Conservation (phyloP, 371 early-diverging fungal species). For the Dichotomocladium elegans region DNA sequence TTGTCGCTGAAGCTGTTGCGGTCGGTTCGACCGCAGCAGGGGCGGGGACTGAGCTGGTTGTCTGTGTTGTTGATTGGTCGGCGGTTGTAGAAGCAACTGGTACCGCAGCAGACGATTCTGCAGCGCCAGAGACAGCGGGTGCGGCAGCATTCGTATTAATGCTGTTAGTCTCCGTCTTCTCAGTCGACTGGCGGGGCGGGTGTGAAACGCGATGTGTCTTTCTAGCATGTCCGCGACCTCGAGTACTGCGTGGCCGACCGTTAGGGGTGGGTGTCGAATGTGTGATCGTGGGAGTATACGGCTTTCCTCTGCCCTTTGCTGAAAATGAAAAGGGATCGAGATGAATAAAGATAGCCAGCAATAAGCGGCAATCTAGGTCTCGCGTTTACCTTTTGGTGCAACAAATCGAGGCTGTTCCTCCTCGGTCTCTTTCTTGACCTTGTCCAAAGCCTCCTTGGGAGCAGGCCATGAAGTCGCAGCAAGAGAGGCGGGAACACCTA, state of each 20-base stretch:
- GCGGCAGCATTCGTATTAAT: not conserved
- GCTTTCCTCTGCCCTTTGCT: conserved; percentile 56
- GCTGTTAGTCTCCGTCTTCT: not conserved
- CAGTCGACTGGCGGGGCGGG: conserved; percentile 8
- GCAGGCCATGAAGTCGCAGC: conserved; percentile 43
- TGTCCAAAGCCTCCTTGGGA: conserved; percentile 36
- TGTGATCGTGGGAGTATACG: conserved; percentile 60
- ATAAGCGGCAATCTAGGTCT: not conserved
- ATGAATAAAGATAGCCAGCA: not conserved
- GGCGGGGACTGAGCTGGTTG: not conserved
- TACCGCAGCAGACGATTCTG: not conserved
- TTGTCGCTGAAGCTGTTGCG: not conserved
- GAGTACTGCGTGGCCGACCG: conserved; percentile 16
- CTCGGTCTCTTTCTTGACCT: conserved; percentile 19
- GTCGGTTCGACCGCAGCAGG: conserved; percentile 2
- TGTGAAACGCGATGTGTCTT: conserved; percentile 19
- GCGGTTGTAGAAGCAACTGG: not conserved
- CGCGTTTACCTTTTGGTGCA: conserved; percentile 26
- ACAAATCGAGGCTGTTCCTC: conserved; percentile 40
- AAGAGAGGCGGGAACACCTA: not conserved
- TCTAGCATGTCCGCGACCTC: conserved; percentile 16
- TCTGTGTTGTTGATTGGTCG: not conserved
- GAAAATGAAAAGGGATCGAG: conserved; percentile 12
- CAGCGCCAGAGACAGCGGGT: not conserved
- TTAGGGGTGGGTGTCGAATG: conserved; percentile 47